Evolutionary conservation across 495 filamentous ascomycete species (phyloP).

Genomic region (Annulohypoxylon bovei): DNA sequence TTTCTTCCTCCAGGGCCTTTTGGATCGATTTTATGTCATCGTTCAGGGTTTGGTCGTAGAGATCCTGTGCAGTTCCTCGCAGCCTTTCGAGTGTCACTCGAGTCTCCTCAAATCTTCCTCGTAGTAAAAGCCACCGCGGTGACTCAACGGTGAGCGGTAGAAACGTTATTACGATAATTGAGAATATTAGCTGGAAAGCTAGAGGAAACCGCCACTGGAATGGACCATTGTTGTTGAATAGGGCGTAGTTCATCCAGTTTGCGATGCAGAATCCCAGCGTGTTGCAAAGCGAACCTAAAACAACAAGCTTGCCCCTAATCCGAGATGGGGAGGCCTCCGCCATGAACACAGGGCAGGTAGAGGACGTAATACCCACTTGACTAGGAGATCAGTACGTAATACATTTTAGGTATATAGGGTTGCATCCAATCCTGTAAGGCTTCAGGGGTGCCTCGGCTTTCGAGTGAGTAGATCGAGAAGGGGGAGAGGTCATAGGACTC

Average conservation of each 20-base stretch:
- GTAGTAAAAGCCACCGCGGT: constrained; percentile 43
- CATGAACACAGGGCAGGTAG: constrained; percentile 43
- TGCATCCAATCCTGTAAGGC: constrained; percentile 6
- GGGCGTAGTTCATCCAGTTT: constrained; percentile 50
- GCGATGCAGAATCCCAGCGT: constrained; percentile 47
- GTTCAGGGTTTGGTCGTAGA: constrained; percentile 39
- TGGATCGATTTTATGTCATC: constrained; percentile 42
- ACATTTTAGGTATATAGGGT: background rate
- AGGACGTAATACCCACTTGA: constrained; percentile 42
- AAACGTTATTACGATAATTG: constrained; percentile 41
- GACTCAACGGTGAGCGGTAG: constrained; percentile 45
- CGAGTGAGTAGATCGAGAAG: background rate
- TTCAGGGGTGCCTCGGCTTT: constrained; percentile 15
- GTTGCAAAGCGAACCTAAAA: constrained; percentile 45
- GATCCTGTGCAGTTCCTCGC: constrained; percentile 27
- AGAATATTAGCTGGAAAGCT: constrained; percentile 51
- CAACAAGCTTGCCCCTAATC: constrained; percentile 49
- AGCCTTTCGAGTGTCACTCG: constrained; percentile 40
- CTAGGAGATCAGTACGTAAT: constrained; percentile 26
- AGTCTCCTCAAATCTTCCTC: constrained; percentile 42
- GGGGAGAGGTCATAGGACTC: background rate
- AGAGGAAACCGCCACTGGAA: constrained; percentile 55
- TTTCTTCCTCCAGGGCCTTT: constrained; percentile 37
- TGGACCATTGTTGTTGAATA: constrained; percentile 40
- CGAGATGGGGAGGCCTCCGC: constrained; percentile 44